Percentiles rank a stretch among this genome's conserved stretches.
Evolutionary conservation across 1,284 basidiomycete genomes (phyloP).

Genomic region (Phellinidium pouzarii): DNA sequence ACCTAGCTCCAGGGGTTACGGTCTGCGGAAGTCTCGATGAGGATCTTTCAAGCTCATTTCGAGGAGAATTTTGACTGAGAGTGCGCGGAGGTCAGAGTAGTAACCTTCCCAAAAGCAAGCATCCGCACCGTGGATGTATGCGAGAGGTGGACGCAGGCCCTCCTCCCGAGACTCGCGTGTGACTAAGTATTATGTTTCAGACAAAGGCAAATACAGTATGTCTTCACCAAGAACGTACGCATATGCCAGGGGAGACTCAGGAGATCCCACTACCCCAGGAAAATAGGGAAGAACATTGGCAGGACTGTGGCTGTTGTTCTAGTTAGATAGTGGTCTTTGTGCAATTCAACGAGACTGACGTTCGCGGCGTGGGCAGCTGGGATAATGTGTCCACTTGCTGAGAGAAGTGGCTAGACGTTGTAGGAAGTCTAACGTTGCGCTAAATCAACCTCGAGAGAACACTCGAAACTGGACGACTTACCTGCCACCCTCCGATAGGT

Average conservation of each 20-base stretch:
- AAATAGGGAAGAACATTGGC: conserved; percentile 42
- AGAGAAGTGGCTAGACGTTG: not conserved
- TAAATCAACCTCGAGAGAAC: not conserved
- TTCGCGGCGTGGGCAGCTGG: conserved; percentile 53
- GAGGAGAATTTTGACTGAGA: conserved; percentile 16
- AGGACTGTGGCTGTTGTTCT: conserved; percentile 32
- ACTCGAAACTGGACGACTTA: not conserved
- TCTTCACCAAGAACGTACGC: conserved; percentile 29
- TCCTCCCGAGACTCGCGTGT: conserved; percentile 8
- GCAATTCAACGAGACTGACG: conserved; percentile 31
- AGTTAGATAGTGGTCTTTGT: conserved; percentile 11
- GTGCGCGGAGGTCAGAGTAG: conserved; percentile 18
- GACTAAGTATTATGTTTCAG: not conserved
- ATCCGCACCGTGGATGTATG: conserved; percentile 22
- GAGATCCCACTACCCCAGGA: conserved; percentile 29
- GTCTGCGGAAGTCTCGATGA: conserved; percentile 32
- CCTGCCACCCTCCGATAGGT: not conserved
- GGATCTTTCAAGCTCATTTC: conserved; percentile 15
- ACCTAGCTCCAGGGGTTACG: conserved; percentile 51
- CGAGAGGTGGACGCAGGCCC: conserved; percentile 1
- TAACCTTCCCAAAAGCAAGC: conserved; percentile 18
- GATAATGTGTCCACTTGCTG: not conserved
- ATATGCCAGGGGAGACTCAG: conserved; percentile 38
- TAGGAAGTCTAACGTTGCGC: not conserved
- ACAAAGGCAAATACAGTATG: not conserved